Evolutionary conservation across 129 eudicot genomes (phyloP).

Genomic region (Rutidosis leptorrhynchoides): DNA sequence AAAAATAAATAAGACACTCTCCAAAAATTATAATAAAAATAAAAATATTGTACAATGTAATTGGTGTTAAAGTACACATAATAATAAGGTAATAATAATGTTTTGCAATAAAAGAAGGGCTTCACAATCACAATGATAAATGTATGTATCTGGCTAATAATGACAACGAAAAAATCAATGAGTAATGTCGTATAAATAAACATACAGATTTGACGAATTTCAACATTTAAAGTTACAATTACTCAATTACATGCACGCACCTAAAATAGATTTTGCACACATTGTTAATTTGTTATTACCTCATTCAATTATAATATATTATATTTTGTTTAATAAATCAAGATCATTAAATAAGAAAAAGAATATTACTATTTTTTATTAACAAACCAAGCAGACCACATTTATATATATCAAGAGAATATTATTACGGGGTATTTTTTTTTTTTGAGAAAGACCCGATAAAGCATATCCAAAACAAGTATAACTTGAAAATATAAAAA

Average conservation of each 20-base stretch:
- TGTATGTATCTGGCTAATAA: not conserved
- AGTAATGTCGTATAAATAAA: not conserved
- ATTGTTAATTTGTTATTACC: not conserved
- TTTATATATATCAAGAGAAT: not conserved
- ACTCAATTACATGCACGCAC: not conserved
- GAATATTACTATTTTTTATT: too few relatives aligned
- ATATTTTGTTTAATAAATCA: not conserved
- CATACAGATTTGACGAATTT: not conserved
- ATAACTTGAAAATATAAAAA: not conserved
- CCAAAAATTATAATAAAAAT: too few relatives aligned
- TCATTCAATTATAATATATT: not conserved
- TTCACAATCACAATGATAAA: not conserved
- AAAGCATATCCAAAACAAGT: constrained; percentile 13
- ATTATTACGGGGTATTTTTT: too few relatives aligned
- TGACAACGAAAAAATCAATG: constrained; percentile 6
- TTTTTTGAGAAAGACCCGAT: constrained; percentile 1
- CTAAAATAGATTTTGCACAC: not conserved
- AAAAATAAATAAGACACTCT: too few relatives aligned
- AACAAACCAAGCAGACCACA: constrained; percentile 22
- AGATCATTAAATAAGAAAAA: not conserved
- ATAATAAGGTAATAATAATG: not conserved
- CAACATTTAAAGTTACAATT: not conserved
- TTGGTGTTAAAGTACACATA: not conserved
- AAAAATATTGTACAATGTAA: too few relatives aligned
- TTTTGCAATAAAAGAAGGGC: too few relatives aligned